phyloP scores from a whole-genome alignment of 495 filamentous ascomycete species.

The Aspergillus coremiiformis region DNA sequence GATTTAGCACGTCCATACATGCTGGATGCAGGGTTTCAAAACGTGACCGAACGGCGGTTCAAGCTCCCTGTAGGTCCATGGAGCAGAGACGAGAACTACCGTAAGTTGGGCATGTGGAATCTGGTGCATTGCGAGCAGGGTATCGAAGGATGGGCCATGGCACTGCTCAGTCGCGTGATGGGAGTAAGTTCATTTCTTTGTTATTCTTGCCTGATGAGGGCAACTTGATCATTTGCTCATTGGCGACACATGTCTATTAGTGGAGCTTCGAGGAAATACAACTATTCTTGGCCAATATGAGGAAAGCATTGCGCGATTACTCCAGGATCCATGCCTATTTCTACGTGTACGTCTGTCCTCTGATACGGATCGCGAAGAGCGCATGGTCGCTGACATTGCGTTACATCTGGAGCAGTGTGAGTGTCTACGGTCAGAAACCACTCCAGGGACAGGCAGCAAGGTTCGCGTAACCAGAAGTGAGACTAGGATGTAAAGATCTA shows the following conservation, averaged over 20 bases:
- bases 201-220: neutral
- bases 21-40: constrained; percentile 47
- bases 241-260: constrained; percentile 4
- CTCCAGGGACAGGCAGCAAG: neutral
- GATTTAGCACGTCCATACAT: constrained; percentile 31
- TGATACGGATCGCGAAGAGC: neutral
- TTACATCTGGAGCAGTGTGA: constrained; percentile 2
- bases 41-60: constrained; percentile 50
- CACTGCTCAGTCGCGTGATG: constrained; percentile 52
- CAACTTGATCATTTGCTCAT: neutral
- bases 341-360: constrained; percentile 13
- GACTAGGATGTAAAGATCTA: too few species aligned
- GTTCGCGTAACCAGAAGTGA: too few species aligned
- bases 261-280: constrained; percentile 24
- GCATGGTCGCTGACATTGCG: neutral
- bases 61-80: constrained; percentile 60
- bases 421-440: constrained; percentile 17
- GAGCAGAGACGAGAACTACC: constrained; percentile 55
- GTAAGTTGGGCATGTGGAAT: constrained; percentile 57
- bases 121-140: constrained; percentile 53
- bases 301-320: constrained; percentile 14
- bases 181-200: constrained; percentile 20
- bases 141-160: constrained; percentile 49
- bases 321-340: constrained; percentile 18
- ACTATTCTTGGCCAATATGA: constrained; percentile 19